Evolutionary conservation across 2,329 filamentous ascomycete species (phyloP).

Genomic region (Pseudogymnoascus sp.): DNA sequence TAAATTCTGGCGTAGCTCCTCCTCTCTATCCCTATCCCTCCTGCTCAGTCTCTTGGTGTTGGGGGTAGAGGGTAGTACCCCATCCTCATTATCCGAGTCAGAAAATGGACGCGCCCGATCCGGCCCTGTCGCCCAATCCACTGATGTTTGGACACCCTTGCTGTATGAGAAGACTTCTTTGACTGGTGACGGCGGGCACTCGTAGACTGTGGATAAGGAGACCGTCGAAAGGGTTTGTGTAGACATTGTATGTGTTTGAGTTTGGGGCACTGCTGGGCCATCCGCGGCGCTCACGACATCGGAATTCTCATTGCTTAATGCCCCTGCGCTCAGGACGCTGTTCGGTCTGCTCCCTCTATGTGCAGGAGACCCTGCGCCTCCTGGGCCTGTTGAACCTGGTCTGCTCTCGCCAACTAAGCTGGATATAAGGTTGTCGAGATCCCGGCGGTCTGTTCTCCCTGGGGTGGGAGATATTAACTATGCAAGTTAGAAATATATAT

Average conservation of each 20-base stretch:
- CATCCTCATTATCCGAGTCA: constrained; percentile 58
- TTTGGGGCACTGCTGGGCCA: constrained; percentile 30
- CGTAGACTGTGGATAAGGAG: constrained; percentile 68
- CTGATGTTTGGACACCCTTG: constrained; percentile 88
- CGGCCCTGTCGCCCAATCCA: constrained; percentile 57
- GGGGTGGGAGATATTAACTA: constrained; percentile 65
- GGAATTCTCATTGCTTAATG: constrained; percentile 68
- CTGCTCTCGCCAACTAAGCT: constrained; percentile 74
- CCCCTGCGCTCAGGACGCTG: constrained; percentile 75
- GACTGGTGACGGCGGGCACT: constrained; percentile 66
- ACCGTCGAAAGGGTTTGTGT: constrained; percentile 65
- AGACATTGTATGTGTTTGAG: constrained; percentile 35
- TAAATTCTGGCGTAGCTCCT: constrained; percentile 79
- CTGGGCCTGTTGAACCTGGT: constrained; percentile 58
- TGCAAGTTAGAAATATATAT: neutral
- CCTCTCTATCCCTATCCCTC: constrained; percentile 73
- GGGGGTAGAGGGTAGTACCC: constrained; percentile 46
- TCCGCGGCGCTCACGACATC: constrained; percentile 46
- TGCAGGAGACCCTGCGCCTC: constrained; percentile 57
- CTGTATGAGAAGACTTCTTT: constrained; percentile 92
- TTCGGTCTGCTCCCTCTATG: constrained; percentile 69
- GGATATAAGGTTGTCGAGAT: constrained; percentile 80
- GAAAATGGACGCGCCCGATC: constrained; percentile 43
- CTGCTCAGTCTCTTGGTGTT: constrained; percentile 66
- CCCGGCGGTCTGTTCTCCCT: constrained; percentile 61